Conservation (phyloP, 192 early-diverging fungal genomes). For the Cetraspora pellucida region DNA sequence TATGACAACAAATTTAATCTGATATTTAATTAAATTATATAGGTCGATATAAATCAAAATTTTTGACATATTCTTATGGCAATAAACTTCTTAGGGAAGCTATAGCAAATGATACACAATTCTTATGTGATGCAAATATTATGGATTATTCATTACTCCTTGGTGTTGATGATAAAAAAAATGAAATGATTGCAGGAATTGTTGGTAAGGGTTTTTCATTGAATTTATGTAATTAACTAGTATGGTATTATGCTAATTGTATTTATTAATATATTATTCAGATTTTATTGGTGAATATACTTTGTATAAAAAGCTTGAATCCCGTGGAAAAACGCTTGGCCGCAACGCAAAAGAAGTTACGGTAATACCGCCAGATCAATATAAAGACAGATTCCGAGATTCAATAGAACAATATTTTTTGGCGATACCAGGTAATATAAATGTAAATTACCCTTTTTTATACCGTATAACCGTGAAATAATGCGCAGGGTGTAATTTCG, state of each 20-base stretch:
- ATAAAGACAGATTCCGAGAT: conserved; percentile 87
- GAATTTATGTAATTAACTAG: no score
- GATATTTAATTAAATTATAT: not conserved
- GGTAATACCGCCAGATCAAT: conserved; percentile 90
- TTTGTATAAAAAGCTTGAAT: conserved; percentile 96
- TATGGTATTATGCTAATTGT: not conserved
- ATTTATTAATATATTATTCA: conserved; percentile 26
- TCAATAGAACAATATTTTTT: conserved; percentile 90
- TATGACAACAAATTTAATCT: not conserved
- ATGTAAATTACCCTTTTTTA: not conserved
- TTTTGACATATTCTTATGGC: conserved; percentile 85
- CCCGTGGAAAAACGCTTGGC: conserved; percentile 65
- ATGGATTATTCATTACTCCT: conserved; percentile 98
- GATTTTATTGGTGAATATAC: conserved; percentile 97
- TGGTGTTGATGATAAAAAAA: conserved; percentile 82
- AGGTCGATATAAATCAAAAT: conserved; percentile 52
- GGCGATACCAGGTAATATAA: conserved; percentile 71
- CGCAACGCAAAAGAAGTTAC: conserved; percentile 84
- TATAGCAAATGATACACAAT: conserved; percentile 90
- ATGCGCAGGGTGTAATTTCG: no score
- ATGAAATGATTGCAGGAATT: conserved; percentile 85
- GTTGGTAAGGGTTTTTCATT: conserved; percentile 33
- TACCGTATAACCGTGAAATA: no score
- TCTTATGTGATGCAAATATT: conserved; percentile 86
- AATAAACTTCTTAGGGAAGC: conserved; percentile 79